phyloP scores from a whole-genome alignment of 192 early-diverging fungal species.

The Pilobolus umbonatus region DNA sequence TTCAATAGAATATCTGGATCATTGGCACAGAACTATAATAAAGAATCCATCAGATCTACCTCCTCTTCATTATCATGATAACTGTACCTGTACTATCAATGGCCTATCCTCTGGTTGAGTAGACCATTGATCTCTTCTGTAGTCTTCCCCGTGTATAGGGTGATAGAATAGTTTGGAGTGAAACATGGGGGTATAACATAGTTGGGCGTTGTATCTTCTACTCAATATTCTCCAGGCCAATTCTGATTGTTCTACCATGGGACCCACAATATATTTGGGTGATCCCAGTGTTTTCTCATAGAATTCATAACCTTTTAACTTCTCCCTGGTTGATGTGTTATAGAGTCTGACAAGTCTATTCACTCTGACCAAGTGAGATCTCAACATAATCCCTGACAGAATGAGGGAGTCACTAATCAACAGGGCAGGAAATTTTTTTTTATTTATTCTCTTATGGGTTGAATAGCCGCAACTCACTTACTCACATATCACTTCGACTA shows the following conservation, averaged over 20 bases:
- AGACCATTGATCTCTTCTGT: conserved; percentile 69
- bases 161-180: conserved; percentile 86
- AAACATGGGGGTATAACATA: conserved; percentile 99
- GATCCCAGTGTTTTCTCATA: conserved; percentile 62
- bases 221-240: conserved; percentile 92
- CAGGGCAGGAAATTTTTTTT: too few relatives aligned
- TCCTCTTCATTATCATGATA: neutral
- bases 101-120: conserved; percentile 68
- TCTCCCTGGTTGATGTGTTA: conserved; percentile 36
- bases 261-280: conserved; percentile 80
- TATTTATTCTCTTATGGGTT: too few relatives aligned
- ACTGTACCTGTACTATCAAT: conserved; percentile 69
- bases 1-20: conserved; percentile 77
- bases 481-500: too few relatives aligned
- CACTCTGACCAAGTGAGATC: too few relatives aligned
- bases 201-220: conserved; percentile 75
- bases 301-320: conserved; percentile 77
- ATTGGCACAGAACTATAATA: conserved; percentile 90
- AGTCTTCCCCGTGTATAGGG: conserved; percentile 46
- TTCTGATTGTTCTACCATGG: conserved; percentile 98
- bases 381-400: too few relatives aligned
- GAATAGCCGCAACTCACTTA: too few relatives aligned
- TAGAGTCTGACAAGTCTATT: too few relatives aligned
- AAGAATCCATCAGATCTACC: neutral
- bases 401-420: too few relatives aligned